Evolutionary conservation across 1,139 yeast species (phyloP).

Genomic region (Protomyces pachydermus): DNA sequence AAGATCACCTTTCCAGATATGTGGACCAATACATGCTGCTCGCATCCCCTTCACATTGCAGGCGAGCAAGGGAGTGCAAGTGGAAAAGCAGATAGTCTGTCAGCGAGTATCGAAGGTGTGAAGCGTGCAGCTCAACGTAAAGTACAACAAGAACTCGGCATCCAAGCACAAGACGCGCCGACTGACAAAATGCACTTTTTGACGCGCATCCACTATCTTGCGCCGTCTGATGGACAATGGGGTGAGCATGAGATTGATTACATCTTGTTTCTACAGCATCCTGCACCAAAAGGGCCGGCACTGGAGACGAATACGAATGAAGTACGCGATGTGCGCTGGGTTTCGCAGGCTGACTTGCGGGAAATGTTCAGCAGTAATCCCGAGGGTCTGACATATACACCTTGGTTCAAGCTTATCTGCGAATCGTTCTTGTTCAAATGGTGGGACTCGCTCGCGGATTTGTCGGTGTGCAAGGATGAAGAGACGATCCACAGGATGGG

Average conservation of each 20-base stretch:
- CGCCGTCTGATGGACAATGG: conserved; percentile 82
- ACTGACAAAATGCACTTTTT: conserved; percentile 67
- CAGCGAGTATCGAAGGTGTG: conserved; percentile 67
- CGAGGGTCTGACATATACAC: conserved; percentile 64
- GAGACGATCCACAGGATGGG: conserved; percentile 31
- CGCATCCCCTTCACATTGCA: conserved; percentile 86
- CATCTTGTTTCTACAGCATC: conserved; percentile 69
- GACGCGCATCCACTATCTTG: conserved; percentile 91
- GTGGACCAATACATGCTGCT: conserved; percentile 99
- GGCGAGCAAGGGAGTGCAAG: conserved; percentile 61
- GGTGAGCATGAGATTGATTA: conserved; percentile 98
- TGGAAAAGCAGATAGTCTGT: conserved; percentile 40
- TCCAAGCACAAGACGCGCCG: conserved; percentile 55
- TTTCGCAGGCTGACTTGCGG: conserved; percentile 59
- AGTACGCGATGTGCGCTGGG: conserved; percentile 76
- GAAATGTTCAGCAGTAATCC: conserved; percentile 64
- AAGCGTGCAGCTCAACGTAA: conserved; percentile 88
- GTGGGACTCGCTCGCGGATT: conserved; percentile 74
- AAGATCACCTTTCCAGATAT: conserved; percentile 85
- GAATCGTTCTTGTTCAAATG: conserved; percentile 83
- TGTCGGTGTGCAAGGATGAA: conserved; percentile 44
- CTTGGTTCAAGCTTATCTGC: conserved; percentile 96
- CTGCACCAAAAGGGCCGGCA: conserved; percentile 48
- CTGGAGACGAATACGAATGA: conserved; percentile 52
- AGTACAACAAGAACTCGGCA: conserved; percentile 88